Conservation (phyloP, 2,329 filamentous ascomycete genomes). For the Zarea fungicola region DNA sequence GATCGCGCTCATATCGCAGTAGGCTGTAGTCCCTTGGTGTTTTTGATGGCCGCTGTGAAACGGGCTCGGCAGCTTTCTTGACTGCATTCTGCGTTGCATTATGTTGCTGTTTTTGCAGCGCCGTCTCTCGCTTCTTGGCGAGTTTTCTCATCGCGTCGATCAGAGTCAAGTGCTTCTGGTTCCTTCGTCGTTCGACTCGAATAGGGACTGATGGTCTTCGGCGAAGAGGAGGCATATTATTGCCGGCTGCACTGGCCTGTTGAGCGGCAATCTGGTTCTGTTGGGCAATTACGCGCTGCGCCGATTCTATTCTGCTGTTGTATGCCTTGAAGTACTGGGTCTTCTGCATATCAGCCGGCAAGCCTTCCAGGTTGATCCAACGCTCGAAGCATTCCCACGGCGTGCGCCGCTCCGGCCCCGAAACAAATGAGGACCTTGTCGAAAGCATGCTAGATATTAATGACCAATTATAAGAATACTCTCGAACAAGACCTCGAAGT, state of each 20-base stretch:
- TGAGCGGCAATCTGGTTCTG: slow-evolving; percentile 48
- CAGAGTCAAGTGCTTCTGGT: slow-evolving; percentile 79
- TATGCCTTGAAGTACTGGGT: slow-evolving; percentile 87
- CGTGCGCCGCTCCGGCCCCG: slow-evolving; percentile 81
- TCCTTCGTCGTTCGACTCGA: slow-evolving; percentile 79
- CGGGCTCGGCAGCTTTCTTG: slow-evolving; percentile 70
- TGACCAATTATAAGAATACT: slow-evolving; percentile 97
- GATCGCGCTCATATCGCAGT: slow-evolving; percentile 80
- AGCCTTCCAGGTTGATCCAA: slow-evolving; percentile 86
- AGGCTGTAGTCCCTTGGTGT: slow-evolving; percentile 89
- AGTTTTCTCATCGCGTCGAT: slow-evolving; percentile 94
- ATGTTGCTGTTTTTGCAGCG: slow-evolving; percentile 82
- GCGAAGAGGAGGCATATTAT: slow-evolving; percentile 37
- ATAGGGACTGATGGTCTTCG: slow-evolving; percentile 73
- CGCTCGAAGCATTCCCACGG: slow-evolving; percentile 99
- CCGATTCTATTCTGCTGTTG: slow-evolving; percentile 54
- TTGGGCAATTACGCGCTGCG: slow-evolving; percentile 49
- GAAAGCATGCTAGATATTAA: slow-evolving; percentile 79
- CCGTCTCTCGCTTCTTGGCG: slow-evolving; percentile 87
- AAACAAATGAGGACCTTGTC: slow-evolving; percentile 70
- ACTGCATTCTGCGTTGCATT: slow-evolving; percentile 71
- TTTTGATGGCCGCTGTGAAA: slow-evolving; percentile 51
- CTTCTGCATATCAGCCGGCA: slow-evolving; percentile 90
- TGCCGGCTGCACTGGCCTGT: slow-evolving; percentile 41
- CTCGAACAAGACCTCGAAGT: slow-evolving; percentile 74